phyloP scores from a whole-genome alignment of 2,329 filamentous ascomycete genomes.

The Trichoderma gracile region DNA sequence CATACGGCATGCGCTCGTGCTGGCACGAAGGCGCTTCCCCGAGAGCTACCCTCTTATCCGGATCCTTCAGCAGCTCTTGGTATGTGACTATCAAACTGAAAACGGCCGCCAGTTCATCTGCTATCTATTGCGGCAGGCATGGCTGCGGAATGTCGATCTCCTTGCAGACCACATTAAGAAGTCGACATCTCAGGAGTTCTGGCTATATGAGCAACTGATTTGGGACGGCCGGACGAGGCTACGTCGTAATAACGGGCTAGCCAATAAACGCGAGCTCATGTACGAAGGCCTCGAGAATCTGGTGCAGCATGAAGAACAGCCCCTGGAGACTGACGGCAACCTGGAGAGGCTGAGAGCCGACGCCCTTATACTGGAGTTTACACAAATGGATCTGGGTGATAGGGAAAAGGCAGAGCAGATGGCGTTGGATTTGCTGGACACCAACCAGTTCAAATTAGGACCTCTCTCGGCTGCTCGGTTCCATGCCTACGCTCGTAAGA shows the following conservation, averaged over 20 bases:
- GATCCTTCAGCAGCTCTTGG: slow-evolving; percentile 38
- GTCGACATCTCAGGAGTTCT: slow-evolving; percentile 36
- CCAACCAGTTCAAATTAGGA: slow-evolving; percentile 31
- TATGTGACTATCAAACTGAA: slow-evolving; percentile 38
- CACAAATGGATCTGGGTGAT: slow-evolving; percentile 43
- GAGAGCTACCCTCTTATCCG: slow-evolving; percentile 38
- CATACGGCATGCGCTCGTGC: slow-evolving; percentile 36
- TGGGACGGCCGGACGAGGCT: slow-evolving; percentile 42
- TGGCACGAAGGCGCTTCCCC: slow-evolving; percentile 36
- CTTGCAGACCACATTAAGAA: slow-evolving; percentile 37
- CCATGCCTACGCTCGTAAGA: slow-evolving; percentile 43
- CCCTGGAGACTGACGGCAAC: slow-evolving; percentile 25
- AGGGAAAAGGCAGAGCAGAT: slow-evolving; percentile 37
- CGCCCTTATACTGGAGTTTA: slow-evolving; percentile 41
- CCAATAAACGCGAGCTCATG: slow-evolving; percentile 35
- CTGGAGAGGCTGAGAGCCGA: slow-evolving; percentile 37
- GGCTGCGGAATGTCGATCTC: slow-evolving; percentile 42
- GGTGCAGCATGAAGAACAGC: slow-evolving; percentile 25
- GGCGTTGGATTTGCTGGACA: slow-evolving; percentile 35
- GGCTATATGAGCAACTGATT: slow-evolving; percentile 44
- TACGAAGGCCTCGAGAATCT: slow-evolving; percentile 36
- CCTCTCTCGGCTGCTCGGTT: slow-evolving; percentile 39
- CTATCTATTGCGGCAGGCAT: slow-evolving; percentile 40
- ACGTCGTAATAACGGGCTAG: slow-evolving; percentile 38
- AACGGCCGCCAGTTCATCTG: slow-evolving; percentile 38